phyloP scores from a whole-genome alignment of 2,329 filamentous ascomycete species.

The Trichoderma guizhouense region DNA sequence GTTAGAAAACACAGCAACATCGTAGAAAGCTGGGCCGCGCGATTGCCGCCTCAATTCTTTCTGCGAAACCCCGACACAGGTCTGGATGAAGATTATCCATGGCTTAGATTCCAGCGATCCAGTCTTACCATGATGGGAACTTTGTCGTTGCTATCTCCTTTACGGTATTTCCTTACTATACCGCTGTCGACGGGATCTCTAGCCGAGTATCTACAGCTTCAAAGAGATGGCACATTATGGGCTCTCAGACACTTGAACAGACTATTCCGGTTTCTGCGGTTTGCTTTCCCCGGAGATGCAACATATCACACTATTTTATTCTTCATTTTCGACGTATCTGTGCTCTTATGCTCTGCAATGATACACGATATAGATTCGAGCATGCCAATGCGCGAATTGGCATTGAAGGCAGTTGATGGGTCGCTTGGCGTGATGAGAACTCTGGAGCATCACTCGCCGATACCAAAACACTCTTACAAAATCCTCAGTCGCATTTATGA shows the following conservation, averaged over 20 bases:
- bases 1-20: slow-evolving; percentile 32
- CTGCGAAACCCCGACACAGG: slow-evolving; percentile 39
- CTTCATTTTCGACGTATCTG: slow-evolving; percentile 49
- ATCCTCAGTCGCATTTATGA: slow-evolving; percentile 32
- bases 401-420: slow-evolving; percentile 38
- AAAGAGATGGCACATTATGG: slow-evolving; percentile 41
- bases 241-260: slow-evolving; percentile 41
- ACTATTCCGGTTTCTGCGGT: slow-evolving; percentile 41
- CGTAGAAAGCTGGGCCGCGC: slow-evolving; percentile 42
- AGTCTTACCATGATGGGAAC: slow-evolving; percentile 44
- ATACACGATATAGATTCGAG: slow-evolving; percentile 45
- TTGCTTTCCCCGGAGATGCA: slow-evolving; percentile 40
- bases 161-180: slow-evolving; percentile 45
- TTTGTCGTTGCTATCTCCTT: slow-evolving; percentile 43
- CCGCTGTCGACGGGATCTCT: slow-evolving; percentile 28
- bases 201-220: slow-evolving; percentile 36
- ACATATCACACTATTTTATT: slow-evolving; percentile 51
- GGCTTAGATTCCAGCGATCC: slow-evolving; percentile 45
- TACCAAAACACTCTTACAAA: slow-evolving; percentile 32
- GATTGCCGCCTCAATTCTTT: slow-evolving; percentile 41
- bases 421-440: slow-evolving; percentile 35
- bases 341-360: slow-evolving; percentile 49
- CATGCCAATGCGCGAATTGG: slow-evolving; percentile 40
- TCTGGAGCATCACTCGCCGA: slow-evolving; percentile 30
- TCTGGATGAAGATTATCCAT: slow-evolving; percentile 39